A percentile compares a stretch with the other conserved stretches of the same genome.
Conservation (phyloP, 148 eudicot species). For the Rhododendron williamsianum region DNA sequence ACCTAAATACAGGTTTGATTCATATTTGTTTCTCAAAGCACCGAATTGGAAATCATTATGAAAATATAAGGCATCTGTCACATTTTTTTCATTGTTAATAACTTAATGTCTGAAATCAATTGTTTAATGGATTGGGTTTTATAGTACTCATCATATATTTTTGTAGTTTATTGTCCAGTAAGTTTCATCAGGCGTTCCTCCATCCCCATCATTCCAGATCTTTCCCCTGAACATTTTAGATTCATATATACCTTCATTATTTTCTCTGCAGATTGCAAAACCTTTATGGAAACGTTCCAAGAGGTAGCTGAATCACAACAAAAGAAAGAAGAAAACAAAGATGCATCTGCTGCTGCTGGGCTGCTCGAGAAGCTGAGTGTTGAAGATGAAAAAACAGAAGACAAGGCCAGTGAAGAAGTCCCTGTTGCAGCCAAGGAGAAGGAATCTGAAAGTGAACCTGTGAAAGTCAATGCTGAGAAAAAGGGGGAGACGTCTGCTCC, state of each 20-base stretch:
- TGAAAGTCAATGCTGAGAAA: constrained; percentile 28
- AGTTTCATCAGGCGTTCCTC: neutral
- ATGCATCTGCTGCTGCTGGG: constrained; percentile 54
- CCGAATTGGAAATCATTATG: neutral
- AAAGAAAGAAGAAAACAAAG: constrained; percentile 50
- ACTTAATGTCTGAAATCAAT: neutral
- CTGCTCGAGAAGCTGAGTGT: constrained; percentile 67
- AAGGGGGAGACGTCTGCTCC: constrained; percentile 31
- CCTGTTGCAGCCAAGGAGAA: constrained; percentile 23
- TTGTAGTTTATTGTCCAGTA: neutral
- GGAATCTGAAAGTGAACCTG: constrained; percentile 23
- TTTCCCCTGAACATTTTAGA: neutral
- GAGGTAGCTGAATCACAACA: constrained; percentile 72
- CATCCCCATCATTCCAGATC: neutral
- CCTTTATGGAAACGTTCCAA: constrained; percentile 66
- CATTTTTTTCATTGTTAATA: neutral
- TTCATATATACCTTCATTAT: neutral
- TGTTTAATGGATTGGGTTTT: neutral
- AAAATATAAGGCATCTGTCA: neutral
- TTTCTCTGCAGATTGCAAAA: constrained; percentile 54
- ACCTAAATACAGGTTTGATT: neutral
- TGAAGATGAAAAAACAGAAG: constrained; percentile 41
- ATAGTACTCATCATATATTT: neutral
- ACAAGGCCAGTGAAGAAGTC: constrained; percentile 28
- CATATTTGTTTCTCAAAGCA: neutral